phyloP scores from a whole-genome alignment of 306 rosid species.

The Cucurbita pepo region DNA sequence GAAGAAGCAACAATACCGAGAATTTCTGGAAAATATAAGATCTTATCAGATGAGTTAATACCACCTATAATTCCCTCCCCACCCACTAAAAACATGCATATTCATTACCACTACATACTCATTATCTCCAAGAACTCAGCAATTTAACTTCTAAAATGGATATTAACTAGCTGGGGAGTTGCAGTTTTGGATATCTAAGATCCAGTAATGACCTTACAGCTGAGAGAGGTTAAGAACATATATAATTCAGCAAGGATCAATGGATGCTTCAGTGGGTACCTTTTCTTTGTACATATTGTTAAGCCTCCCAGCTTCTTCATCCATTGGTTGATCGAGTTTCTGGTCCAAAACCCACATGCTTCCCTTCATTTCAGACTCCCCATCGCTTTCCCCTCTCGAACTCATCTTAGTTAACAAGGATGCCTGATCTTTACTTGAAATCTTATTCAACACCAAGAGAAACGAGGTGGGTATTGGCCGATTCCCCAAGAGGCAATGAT shows the following conservation, averaged over 20 bases:
- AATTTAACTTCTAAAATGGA: neutral
- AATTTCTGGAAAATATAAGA: slow-evolving; percentile 49
- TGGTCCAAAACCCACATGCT: slow-evolving; percentile 91
- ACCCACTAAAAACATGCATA: neutral
- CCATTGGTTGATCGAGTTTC: slow-evolving; percentile 91
- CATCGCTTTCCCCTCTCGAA: slow-evolving; percentile 45
- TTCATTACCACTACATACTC: neutral
- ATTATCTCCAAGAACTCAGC: neutral
- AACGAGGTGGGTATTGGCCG: neutral
- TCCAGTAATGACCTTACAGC: neutral
- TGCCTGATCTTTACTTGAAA: slow-evolving; percentile 22
- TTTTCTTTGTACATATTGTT: slow-evolving; percentile 84
- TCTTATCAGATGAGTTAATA: slow-evolving; percentile 15
- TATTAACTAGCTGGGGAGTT: neutral
- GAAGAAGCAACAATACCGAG: slow-evolving; percentile 64
- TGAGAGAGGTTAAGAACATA: neutral
- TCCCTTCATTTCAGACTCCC: slow-evolving; percentile 36
- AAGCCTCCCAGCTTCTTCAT: slow-evolving; percentile 84
- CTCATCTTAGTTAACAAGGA: slow-evolving; percentile 29
- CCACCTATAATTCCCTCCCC: neutral
- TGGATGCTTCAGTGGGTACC: slow-evolving; percentile 13
- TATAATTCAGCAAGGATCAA: neutral
- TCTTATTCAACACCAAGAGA: slow-evolving; percentile 6
- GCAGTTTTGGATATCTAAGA: neutral
- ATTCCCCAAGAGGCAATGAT: neutral